Base-by-base conservation (phyloP, 331 rosid species). In the Prunus yedoensis region DNA sequence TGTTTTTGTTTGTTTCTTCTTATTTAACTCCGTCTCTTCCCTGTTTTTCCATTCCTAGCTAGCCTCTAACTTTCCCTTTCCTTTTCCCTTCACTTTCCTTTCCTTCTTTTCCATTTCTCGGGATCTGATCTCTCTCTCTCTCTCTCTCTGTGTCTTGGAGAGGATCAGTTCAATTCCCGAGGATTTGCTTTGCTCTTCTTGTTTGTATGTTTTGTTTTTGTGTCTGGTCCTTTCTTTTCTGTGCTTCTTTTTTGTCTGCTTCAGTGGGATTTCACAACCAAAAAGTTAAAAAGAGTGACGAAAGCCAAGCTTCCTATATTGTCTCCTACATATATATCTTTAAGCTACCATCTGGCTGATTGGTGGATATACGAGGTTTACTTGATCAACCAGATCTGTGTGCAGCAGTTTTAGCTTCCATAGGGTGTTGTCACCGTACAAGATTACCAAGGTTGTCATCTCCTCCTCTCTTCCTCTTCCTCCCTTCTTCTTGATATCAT, bases 81-180 rank as follows among this genome's bases (percentile, higher is more conserved):
- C 8, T 62, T 76, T 53, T 49, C 68, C 60, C 7, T 80, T 54
- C 28, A 58, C 53, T 53, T 68, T 74, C 59, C 56, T 72, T 18
- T 20, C 74, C 79, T 75, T 71, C 85, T 70, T 81, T 86, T 78
- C 72, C 71, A 49, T 49, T 81, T 84, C 86, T 88, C 86, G 87
- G 83, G 89, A 88, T 89, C 87, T 74, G 85, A 70, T 85, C 80
- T 77, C 81, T 76, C 46, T 14, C 65, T 70, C 74, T 79, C 56
- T 76, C 5, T 81, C 43, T 68, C 69, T 74, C 5, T 4, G 0
- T 32, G 1, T 32, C 8, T 64, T 58, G 38, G 64, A 80, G 62
- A 68, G 78, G 25, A 59, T 76, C 61, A 76, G 65, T 86, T 82
- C 91, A 83, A 83, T 81, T 91, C 85, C 88, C 89, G 78, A 89